Evolutionary conservation across 805 yeast species (phyloP), one percentile per base, ranked within the genome.

Genomic region (Teunomyces cretensis): DNA sequence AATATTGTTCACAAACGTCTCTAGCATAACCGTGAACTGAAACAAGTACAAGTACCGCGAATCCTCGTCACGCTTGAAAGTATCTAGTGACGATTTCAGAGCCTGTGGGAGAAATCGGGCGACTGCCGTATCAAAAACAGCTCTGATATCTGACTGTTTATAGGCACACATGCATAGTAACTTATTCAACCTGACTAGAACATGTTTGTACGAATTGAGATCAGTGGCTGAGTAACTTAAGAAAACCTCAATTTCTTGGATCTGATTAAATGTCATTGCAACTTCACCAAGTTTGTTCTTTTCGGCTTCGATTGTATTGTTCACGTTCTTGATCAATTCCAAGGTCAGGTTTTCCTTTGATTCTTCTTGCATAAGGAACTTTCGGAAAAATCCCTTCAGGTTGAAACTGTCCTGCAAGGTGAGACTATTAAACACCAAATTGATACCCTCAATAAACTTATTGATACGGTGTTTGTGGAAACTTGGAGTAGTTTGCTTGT

Each of bases 381-480:
- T 42, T 24, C 36, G 28, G 41, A 39, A 43, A 27, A 49, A 49
- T 22, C 26, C 30, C 6, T 43, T 31, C 17, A n/a, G 36, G 9
- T 40, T 35, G 11, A 48, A 42, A 28, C 50, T 52, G 47, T 49
- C 61, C 50, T 68, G 80, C 35, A 65, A 58, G 6, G 64, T 47
- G 14, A 71, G 61, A 9, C 52, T 40, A 22, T 49, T 46, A 11
- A 86, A 56, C 30, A 82, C 64, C 6, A 74, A 50, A 51, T 84
- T 84, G 30, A 84, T 50, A 30, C 68, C 63, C 30, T 74, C 70
- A 15, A 81, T 58, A 30, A 79, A 61, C 28, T 76, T 67, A 51
- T 81, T 81, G 30, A 78, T 52, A 39, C 73, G 69, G 35, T 72
- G 56, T 51, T 81, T 81, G 49, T 71, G 72, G 50, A 64, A 70